phyloP scores from a whole-genome alignment of 192 early-diverging fungal species.

The Linnemannia hyalina region DNA sequence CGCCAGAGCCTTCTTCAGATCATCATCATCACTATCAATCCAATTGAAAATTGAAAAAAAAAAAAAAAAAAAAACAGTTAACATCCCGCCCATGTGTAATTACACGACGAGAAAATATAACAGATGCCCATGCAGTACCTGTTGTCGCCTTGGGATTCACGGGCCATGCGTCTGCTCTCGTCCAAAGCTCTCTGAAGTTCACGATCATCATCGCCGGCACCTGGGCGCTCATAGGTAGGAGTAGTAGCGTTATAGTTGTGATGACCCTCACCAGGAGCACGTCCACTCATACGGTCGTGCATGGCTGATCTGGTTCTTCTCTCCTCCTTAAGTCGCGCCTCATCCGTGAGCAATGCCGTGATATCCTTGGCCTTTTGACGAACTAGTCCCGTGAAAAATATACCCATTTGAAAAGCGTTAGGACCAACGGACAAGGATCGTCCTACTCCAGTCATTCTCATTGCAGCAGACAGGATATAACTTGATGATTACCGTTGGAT shows the following conservation, averaged over 20 bases:
- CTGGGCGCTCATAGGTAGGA: conserved; percentile 46
- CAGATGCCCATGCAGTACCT: conserved; percentile 25
- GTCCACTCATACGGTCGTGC: conserved; percentile 66
- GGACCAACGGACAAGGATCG: neutral
- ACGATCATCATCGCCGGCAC: conserved; percentile 76
- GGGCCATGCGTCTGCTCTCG: conserved; percentile 78
- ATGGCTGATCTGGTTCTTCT: conserved; percentile 73
- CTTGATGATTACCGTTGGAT: conserved; percentile 71
- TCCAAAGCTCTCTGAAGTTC: conserved; percentile 86
- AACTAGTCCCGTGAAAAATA: conserved; percentile 62
- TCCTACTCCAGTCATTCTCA: neutral
- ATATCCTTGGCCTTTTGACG: conserved; percentile 93
- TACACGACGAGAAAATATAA: neutral
- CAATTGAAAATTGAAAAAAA: neutral
- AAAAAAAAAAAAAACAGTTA: neutral
- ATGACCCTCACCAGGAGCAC: conserved; percentile 30
- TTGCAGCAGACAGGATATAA: neutral
- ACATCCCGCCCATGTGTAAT: neutral
- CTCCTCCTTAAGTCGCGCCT: conserved; percentile 77
- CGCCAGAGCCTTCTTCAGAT: conserved; percentile 48
- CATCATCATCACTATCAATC: conserved; percentile 32
- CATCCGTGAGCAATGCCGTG: conserved; percentile 82
- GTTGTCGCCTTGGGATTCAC: conserved; percentile 45
- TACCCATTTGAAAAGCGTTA: neutral
- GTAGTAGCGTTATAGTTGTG: conserved; percentile 26